Conservation (phyloP, 129 eudicot species). For the Smallanthus sonchifolius region DNA sequence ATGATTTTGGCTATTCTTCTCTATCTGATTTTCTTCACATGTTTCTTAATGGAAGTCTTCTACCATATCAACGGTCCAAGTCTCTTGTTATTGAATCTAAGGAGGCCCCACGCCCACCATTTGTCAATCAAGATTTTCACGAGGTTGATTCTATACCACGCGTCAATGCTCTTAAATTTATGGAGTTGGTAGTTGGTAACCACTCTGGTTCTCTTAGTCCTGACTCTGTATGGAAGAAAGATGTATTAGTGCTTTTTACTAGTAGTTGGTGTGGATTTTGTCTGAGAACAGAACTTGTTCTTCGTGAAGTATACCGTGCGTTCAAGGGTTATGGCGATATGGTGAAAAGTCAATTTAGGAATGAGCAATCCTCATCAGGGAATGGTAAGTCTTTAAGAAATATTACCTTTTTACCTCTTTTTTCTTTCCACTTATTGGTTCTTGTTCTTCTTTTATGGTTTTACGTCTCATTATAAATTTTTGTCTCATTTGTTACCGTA, state of each 20-base stretch:
- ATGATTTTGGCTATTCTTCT: slow-evolving; percentile 40
- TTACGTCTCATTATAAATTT: no score
- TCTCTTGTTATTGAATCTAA: slow-evolving; percentile 36
- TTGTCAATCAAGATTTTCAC: slow-evolving; percentile 85
- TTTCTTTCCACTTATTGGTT: background rate
- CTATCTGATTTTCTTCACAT: slow-evolving; percentile 48
- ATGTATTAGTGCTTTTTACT: slow-evolving; percentile 77
- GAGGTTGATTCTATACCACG: slow-evolving; percentile 68
- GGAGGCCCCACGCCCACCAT: slow-evolving; percentile 63
- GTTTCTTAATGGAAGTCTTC: slow-evolving; percentile 62
- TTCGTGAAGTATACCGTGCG: slow-evolving; percentile 82
- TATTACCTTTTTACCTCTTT: background rate
- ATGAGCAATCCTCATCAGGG: slow-evolving; percentile 29
- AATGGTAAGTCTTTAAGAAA: slow-evolving; percentile 39
- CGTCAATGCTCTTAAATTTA: slow-evolving; percentile 50
- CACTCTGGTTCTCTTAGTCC: slow-evolving; percentile 38
- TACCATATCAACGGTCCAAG: slow-evolving; percentile 65
- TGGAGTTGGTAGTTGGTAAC: slow-evolving; percentile 67
- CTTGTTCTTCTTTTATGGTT: slow-evolving; percentile 2
- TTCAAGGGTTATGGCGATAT: slow-evolving; percentile 48
- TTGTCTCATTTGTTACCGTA: background rate
- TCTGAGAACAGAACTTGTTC: slow-evolving; percentile 74
- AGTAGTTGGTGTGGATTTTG: slow-evolving; percentile 93
- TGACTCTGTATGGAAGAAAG: slow-evolving; percentile 48
- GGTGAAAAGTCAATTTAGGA: slow-evolving; percentile 38